Conservation (phyloP, 2,329 filamentous ascomycete species). For the Xylariaceae sp. region DNA sequence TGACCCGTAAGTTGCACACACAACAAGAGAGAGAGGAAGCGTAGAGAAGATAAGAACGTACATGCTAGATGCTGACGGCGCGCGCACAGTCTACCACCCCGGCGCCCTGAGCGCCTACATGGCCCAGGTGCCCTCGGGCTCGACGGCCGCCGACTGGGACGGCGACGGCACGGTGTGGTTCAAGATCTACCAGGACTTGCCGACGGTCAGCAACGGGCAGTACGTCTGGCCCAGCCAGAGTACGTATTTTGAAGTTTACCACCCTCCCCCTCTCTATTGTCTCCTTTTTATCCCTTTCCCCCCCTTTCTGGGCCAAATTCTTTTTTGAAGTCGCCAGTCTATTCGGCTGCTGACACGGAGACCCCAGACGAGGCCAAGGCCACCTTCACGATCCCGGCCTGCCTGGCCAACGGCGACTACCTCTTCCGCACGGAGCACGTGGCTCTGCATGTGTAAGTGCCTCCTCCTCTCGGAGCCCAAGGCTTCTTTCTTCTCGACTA, state of each 20-base stretch:
- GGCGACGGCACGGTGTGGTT: constrained; percentile 33
- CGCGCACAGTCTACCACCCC: constrained; percentile 31
- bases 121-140: constrained; percentile 30
- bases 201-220: constrained; percentile 22
- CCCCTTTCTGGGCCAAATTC: no score
- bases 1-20: no score
- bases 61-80: no score
- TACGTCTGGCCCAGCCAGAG: constrained; percentile 31
- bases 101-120: constrained; percentile 33
- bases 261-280: no score
- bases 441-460: constrained; percentile 23
- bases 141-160: constrained; percentile 29
- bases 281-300: neutral
- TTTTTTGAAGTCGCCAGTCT: no score
- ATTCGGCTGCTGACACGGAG: neutral
- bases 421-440: constrained; percentile 31
- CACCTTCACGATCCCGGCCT: constrained; percentile 26
- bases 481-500: no score
- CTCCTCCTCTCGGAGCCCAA: neutral
- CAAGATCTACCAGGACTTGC: constrained; percentile 35
- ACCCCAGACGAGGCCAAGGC: constrained; percentile 15
- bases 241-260: constrained; percentile 12
- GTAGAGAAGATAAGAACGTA: no score
- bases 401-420: constrained; percentile 29
- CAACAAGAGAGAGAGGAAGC: no score